These are phyloP conservation scores for Eutrema salsugineum DNA, from an alignment of 441 rosid species.

Conservation along the genomic window DNA sequence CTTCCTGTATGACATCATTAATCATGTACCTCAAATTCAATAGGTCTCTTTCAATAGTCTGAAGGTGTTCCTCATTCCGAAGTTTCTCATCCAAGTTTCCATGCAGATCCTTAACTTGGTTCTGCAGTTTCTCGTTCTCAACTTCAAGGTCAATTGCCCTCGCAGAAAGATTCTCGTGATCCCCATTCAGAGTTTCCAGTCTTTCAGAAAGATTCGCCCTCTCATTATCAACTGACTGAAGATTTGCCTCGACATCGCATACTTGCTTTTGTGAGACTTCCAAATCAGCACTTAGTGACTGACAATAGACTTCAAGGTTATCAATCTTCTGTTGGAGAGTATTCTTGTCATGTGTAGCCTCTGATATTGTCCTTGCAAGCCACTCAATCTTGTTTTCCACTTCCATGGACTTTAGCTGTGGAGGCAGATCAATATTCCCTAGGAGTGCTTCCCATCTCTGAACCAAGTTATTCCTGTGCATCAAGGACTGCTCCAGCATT, in stretches of 20 bases:
- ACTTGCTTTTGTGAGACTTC: slow-evolving; percentile 60
- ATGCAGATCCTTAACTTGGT: slow-evolving; percentile 51
- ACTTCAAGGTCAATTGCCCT: slow-evolving; percentile 49
- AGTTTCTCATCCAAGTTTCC: slow-evolving; percentile 53
- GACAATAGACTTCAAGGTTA: slow-evolving; percentile 61
- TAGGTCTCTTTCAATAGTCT: slow-evolving; percentile 47
- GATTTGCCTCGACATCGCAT: slow-evolving; percentile 54
- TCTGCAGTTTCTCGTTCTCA: slow-evolving; percentile 58
- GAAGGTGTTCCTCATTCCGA: slow-evolving; percentile 49
- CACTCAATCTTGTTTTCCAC: slow-evolving; percentile 89
- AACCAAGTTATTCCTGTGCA: slow-evolving; percentile 87
- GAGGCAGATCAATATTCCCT: slow-evolving; percentile 69
- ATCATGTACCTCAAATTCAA: slow-evolving; percentile 60
- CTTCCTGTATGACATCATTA: slow-evolving; percentile 58
- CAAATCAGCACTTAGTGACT: slow-evolving; percentile 64
- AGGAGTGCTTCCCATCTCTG: slow-evolving; percentile 96
- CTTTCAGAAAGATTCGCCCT: slow-evolving; percentile 60
- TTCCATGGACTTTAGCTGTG: slow-evolving; percentile 70
- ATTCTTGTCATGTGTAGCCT: slow-evolving; percentile 57
- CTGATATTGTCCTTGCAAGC: slow-evolving; percentile 74
- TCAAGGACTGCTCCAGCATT: slow-evolving; percentile 97
- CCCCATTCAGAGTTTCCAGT: slow-evolving; percentile 47
- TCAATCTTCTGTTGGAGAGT: slow-evolving; percentile 71
- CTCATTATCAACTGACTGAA: slow-evolving; percentile 48
- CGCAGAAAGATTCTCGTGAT: slow-evolving; percentile 47